Base-by-base conservation (phyloP, 192 early-diverging fungal genomes). In the Radiomyces spectabilis region DNA sequence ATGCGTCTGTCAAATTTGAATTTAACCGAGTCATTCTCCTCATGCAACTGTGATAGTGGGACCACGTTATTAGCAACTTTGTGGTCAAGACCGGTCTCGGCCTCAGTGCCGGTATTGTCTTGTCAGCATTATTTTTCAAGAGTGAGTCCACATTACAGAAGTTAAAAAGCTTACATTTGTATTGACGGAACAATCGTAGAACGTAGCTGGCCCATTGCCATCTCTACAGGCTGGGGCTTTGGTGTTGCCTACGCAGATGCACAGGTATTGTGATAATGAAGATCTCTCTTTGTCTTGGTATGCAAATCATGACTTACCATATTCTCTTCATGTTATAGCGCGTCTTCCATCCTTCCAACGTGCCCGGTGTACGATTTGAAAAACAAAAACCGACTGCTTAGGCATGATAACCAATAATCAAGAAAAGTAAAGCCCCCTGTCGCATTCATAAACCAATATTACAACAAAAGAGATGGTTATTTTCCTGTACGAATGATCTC, bases 141-240 rank as follows among this genome's bases (percentile, higher is more conserved):
- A 83, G 89, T 85, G 77, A 67, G 86, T 73, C 13, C 1, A 16
- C 9, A n/a, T 5, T 47, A 7, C 34, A 40, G 25, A 44, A 30
- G 25, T 53, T 45, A 47, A 34, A 29, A 25, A 22, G n/a, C 58
- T 52, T 45, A 10, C 42, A 3, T 57, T 44, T 33, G 33, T 37
- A 18, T n/a, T 55, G 19, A 39, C 34, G 16, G 41, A 7, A 63
- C 5, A 10, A 18, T 24, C 12, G n/a, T 61, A 87, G 85, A 83
- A 76, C 77, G 83, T 63, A 81, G 77, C 43, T 94, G 89, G 89
- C 91, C 91, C 34, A 86, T 94, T 59, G 84, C 88, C 42, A 74
- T 91, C 41, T 76, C 85, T 8, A 86, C 85, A 26, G 91, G 91
- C 22, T 83, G 85, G 41, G 91, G 89, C 29, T 74, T 89, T 26